phyloP scores from a whole-genome alignment of 129 eudicot species.

The Erigeron canadensis region DNA sequence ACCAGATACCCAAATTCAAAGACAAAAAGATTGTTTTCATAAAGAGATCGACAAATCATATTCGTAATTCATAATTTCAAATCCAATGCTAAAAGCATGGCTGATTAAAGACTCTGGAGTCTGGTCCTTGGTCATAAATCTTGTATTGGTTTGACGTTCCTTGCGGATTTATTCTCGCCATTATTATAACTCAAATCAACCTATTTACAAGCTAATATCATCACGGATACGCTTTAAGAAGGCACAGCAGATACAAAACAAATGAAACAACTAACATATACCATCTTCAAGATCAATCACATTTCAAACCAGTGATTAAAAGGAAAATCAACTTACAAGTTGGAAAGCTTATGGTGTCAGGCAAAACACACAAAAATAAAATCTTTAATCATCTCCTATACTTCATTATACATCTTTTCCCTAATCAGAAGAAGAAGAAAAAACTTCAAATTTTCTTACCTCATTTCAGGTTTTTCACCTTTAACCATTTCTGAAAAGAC shows the following conservation, averaged over 20 bases:
- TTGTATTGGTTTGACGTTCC: no score
- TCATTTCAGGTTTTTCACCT: constrained; percentile 49
- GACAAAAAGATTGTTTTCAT: no score
- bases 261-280: background rate
- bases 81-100: no score
- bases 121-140: no score
- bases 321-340: constrained; percentile 9
- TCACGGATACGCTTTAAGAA: background rate
- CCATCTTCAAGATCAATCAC: constrained; percentile 8
- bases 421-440: background rate
- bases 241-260: background rate
- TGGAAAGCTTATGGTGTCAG: constrained; percentile 9
- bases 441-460: constrained; percentile 15
- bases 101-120: no score
- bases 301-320: constrained; percentile 3
- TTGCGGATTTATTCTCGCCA: background rate
- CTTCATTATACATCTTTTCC: background rate
- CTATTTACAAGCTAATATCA: background rate
- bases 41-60: no score
- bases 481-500: constrained; percentile 69
- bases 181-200: background rate
- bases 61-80: no score
- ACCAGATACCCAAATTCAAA: no score
- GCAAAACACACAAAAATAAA: constrained; percentile 13
- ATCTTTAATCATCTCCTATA: background rate